Conservation (phyloP, 352 stramenopile species). For the Phytophthora hybrid region DNA sequence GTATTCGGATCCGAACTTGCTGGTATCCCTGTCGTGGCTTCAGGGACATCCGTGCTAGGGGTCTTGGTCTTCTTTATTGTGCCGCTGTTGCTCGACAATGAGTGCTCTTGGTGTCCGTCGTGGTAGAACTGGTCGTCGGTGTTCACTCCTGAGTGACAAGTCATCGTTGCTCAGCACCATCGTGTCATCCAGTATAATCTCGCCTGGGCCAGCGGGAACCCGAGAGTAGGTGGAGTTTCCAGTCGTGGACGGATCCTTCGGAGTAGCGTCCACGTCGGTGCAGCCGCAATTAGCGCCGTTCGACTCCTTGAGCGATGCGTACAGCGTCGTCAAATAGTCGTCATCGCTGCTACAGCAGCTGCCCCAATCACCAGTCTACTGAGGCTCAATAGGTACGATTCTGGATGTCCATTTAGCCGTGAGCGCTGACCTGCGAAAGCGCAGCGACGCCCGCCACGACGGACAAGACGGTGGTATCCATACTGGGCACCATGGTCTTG, state of each 20-base stretch:
- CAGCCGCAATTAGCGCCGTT: conserved; percentile 37
- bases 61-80: conserved; percentile 11
- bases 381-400: conserved; percentile 42
- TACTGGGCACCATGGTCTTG: conserved; percentile 29
- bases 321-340: conserved; percentile 30
- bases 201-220: conserved; percentile 29
- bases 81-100: conserved; percentile 17
- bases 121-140: conserved; percentile 5
- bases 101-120: conserved; percentile 4
- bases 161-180: conserved; percentile 39
- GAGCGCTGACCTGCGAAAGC: conserved; percentile 18
- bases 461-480: conserved; percentile 20
- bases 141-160: conserved; percentile 27
- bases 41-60: conserved; percentile 17
- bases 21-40: conserved; percentile 1
- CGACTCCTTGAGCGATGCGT: conserved; percentile 21
- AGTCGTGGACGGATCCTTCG: conserved; percentile 32
- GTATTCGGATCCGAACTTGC: conserved; percentile 10
- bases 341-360: conserved; percentile 34
- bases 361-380: conserved; percentile 34
- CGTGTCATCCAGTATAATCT: conserved; percentile 37
- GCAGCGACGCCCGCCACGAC: conserved; percentile 12
- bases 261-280: conserved; percentile 30
- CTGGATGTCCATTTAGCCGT: conserved; percentile 53
- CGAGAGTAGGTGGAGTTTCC: conserved; percentile 34